Percentiles rank a stretch among this genome's conserved stretches.
Evolutionary conservation across 2,329 filamentous ascomycete genomes (phyloP).

Genomic region (Didymella pomorum): DNA sequence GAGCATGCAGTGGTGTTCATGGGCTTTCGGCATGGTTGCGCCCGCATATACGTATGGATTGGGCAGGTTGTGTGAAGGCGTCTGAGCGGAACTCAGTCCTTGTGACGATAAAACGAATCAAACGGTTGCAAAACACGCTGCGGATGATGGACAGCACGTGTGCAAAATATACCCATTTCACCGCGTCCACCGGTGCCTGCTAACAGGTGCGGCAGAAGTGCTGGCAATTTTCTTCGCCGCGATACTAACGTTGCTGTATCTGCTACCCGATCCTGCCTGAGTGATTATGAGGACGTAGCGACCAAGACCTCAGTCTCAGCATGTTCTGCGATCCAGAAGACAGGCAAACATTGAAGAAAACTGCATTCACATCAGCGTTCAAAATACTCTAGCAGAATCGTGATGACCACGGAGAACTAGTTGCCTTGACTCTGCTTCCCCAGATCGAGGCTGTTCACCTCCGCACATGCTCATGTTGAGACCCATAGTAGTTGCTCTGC

Average conservation of each 20-base stretch:
- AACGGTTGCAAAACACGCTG: conserved; percentile 48
- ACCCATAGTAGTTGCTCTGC: too few relatives aligned
- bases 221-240: neutral
- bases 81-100: conserved; percentile 41
- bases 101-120: conserved; percentile 53
- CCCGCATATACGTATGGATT: conserved; percentile 34
- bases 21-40: conserved; percentile 47
- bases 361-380: neutral
- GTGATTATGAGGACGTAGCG: neutral
- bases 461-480: neutral
- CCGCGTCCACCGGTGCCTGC: conserved; percentile 25
- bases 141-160: conserved; percentile 26
- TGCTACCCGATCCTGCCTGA: neutral
- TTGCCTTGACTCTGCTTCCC: neutral
- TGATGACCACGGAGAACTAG: neutral
- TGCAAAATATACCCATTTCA: conserved; percentile 22
- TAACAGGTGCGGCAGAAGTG: conserved; percentile 10
- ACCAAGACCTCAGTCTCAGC: neutral
- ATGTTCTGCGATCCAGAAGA: neutral
- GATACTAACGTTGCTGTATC: too few relatives aligned
- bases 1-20: conserved; percentile 49
- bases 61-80: conserved; percentile 33
- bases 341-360: neutral
- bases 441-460: neutral
- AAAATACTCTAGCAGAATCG: neutral